A percentile compares a stretch with the other conserved stretches of the same genome.
phyloP scores from a whole-genome alignment of 495 filamentous ascomycete species.

The Xylaria bambusicola region DNA sequence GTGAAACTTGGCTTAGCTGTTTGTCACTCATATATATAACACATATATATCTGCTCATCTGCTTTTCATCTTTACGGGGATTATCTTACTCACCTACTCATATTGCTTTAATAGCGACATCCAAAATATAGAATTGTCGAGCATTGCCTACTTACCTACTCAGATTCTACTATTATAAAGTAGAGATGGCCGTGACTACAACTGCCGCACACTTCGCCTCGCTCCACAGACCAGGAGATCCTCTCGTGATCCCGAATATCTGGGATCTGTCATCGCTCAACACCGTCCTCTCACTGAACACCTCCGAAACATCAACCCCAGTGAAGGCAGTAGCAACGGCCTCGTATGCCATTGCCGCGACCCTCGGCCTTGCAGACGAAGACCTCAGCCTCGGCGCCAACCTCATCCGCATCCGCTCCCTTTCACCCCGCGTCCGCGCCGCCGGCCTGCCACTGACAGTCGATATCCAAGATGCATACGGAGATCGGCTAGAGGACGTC shows the following conservation, averaged over 20 bases:
- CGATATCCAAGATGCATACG: constrained; percentile 52
- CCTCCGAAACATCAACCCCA: constrained; percentile 13
- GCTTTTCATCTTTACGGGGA: no score
- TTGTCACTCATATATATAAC: no score
- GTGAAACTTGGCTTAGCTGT: no score
- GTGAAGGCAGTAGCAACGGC: constrained; percentile 49
- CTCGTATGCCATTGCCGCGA: constrained; percentile 47
- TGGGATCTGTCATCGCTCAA: constrained; percentile 46
- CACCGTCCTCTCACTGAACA: constrained; percentile 39
- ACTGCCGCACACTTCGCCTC: constrained; percentile 21
- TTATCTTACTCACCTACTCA: no score
- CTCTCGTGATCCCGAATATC: constrained; percentile 51
- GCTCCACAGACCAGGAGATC: constrained; percentile 48
- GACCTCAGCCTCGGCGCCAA: constrained; percentile 39
- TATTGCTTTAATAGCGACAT: no score
- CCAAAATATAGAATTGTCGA: no score
- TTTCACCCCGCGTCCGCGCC: constrained; percentile 25
- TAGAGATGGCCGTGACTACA: no score
- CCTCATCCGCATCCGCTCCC: constrained; percentile 24
- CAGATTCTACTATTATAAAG: no score
- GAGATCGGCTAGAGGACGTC: constrained; percentile 33
- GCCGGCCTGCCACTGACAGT: constrained; percentile 39
- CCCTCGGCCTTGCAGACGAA: constrained; percentile 42
- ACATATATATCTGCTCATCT: no score
- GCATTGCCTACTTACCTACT: no score